These are phyloP conservation scores for Lepidium africanum DNA, from an alignment of 345 rosid species.

Conservation along the genomic window DNA sequence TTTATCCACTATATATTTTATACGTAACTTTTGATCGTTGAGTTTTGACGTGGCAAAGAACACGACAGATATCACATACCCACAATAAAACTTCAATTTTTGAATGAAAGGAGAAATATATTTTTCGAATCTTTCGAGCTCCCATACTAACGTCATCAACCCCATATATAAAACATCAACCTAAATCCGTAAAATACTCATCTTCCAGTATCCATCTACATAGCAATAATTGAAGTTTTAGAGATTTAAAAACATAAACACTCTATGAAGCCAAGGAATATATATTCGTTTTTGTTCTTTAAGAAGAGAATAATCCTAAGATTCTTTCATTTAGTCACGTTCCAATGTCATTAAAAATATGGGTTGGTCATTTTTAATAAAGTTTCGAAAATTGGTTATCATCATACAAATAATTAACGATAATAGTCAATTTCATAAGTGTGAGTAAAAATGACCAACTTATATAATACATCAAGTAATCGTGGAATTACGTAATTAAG, in stretches of 20 bases:
- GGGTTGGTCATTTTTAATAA: background rate
- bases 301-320: conserved; percentile 14
- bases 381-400: background rate
- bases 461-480: background rate
- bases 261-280: background rate
- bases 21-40: too few species aligned
- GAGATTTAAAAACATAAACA: background rate
- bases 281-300: background rate
- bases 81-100: too few species aligned
- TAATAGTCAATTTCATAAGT: background rate
- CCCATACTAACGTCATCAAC: too few species aligned
- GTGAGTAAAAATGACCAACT: background rate
- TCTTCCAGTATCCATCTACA: too few species aligned
- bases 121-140: too few species aligned
- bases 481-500: background rate
- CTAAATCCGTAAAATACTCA: too few species aligned
- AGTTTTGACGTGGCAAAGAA: too few species aligned
- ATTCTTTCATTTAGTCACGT: background rate
- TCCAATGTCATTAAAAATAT: background rate
- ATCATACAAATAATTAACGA: background rate
- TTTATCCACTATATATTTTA: too few species aligned
- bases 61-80: too few species aligned
- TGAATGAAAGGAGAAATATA: too few species aligned
- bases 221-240: too few species aligned
- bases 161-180: too few species aligned